A percentile compares a stretch with the other conserved stretches of the same genome.
Evolutionary conservation across 2,329 filamentous ascomycete genomes (phyloP).

Genomic region (Clarireedia paspali): DNA sequence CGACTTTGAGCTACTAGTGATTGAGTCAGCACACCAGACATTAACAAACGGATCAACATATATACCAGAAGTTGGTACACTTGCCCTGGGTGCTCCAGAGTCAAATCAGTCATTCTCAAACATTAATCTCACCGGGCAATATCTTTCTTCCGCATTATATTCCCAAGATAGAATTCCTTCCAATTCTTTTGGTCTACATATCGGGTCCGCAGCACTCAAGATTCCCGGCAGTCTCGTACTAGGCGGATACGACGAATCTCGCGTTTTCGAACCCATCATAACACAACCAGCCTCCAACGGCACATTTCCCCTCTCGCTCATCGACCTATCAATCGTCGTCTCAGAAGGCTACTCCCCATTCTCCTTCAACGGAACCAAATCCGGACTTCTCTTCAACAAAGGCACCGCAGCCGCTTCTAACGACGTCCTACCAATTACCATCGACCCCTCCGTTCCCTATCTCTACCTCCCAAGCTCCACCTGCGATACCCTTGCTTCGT

Average conservation of each 20-base stretch:
- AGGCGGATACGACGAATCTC: slow-evolving; percentile 19
- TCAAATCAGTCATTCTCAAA: background rate
- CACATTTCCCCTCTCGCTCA: background rate
- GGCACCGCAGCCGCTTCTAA: slow-evolving; percentile 1
- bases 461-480: slow-evolving; percentile 30
- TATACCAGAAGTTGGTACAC: background rate
- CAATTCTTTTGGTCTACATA: slow-evolving; percentile 21
- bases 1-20: background rate
- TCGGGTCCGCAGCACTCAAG: slow-evolving; percentile 13
- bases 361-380: slow-evolving; percentile 8
- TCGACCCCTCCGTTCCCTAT: slow-evolving; percentile 24
- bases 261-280: slow-evolving; percentile 11
- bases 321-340: slow-evolving; percentile 18
- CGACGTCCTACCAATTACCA: slow-evolving; percentile 11
- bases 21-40: background rate
- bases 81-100: background rate
- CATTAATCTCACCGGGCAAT: background rate
- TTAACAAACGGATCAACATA: background rate
- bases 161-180: slow-evolving; percentile 8
- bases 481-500: slow-evolving; percentile 29
- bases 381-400: slow-evolving; percentile 10
- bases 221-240: slow-evolving; percentile 17
- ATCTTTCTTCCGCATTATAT: background rate
- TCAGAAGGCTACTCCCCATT: slow-evolving; percentile 16
- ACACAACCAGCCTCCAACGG: slow-evolving; percentile 9